Evolutionary conservation across 2,329 filamentous ascomycete species (phyloP).

Genomic region (Xylaria sp.): DNA sequence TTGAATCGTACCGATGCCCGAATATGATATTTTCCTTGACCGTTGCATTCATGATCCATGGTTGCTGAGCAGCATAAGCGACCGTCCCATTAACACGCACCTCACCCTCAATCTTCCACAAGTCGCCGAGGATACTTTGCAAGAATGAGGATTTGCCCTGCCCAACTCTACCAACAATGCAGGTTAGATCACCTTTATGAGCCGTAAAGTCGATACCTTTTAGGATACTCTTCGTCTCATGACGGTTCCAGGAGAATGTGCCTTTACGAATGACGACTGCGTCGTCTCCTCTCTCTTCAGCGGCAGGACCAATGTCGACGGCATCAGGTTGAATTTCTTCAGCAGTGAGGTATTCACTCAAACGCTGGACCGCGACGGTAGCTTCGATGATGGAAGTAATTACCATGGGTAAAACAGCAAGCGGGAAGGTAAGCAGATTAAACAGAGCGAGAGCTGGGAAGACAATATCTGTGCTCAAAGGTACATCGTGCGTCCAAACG

Average conservation of each 20-base stretch:
- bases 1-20: conserved; percentile 90
- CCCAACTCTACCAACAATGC: conserved; percentile 93
- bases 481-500: conserved; percentile 82
- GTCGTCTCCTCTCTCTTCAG: conserved; percentile 83
- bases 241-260: conserved; percentile 93
- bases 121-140: conserved; percentile 86
- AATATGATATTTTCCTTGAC: conserved; percentile 98
- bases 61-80: conserved; percentile 91
- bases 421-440: conserved; percentile 94
- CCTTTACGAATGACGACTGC: conserved; percentile 84
- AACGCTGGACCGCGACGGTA: conserved; percentile 86
- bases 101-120: conserved; percentile 88
- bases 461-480: conserved; percentile 92
- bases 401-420: conserved; percentile 95
- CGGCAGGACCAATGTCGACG: conserved; percentile 74
- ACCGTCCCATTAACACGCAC: conserved; percentile 84
- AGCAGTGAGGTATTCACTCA: conserved; percentile 85
- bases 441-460: conserved; percentile 93
- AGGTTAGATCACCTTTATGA: conserved; percentile 92
- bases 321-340: conserved; percentile 93
- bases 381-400: conserved; percentile 97
- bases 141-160: conserved; percentile 94
- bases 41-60: conserved; percentile 98
- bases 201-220: conserved; percentile 88
- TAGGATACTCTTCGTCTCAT: conserved; percentile 76